Conservation (phyloP, 192 early-diverging fungal genomes). For the Rhizophagus clarus region DNA sequence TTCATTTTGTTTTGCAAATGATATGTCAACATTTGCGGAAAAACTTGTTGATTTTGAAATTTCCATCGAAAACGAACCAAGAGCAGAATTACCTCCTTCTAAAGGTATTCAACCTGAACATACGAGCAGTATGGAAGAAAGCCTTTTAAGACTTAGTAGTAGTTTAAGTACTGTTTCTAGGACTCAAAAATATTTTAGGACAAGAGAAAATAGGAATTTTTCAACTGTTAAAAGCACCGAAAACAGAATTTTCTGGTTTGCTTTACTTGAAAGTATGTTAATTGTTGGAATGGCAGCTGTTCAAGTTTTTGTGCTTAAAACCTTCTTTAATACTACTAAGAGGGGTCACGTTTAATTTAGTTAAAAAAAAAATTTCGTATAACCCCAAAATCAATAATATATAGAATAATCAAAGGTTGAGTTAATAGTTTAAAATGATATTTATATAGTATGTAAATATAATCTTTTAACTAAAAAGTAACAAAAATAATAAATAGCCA, state of each 20-base stretch:
- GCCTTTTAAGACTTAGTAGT: conserved; percentile 62
- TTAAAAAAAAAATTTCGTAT: too few species aligned
- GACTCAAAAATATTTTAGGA: conserved; percentile 87
- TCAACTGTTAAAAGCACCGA: conserved; percentile 88
- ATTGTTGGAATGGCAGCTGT: conserved; percentile 83
- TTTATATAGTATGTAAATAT: too few species aligned
- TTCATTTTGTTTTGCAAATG: conserved; percentile 96
- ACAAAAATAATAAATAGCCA: too few species aligned
- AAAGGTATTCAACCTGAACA: conserved; percentile 42
- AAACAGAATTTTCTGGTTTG: conserved; percentile 92
- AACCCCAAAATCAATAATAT: neutral
- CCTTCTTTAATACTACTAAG: conserved; percentile 83
- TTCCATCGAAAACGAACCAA: conserved; percentile 84
- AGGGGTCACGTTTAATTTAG: conserved; percentile 51
- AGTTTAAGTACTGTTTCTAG: conserved; percentile 72
- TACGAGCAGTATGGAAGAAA: conserved; percentile 58
- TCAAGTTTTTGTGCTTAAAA: conserved; percentile 95
- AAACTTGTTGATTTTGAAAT: conserved; percentile 97
- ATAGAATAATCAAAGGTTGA: neutral
- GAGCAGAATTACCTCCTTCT: conserved; percentile 40
- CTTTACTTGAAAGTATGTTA: conserved; percentile 69
- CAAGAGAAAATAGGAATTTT: conserved; percentile 89
- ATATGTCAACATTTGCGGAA: conserved; percentile 91
- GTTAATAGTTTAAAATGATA: neutral
- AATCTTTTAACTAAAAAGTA: too few species aligned